Conservation (phyloP, 2,329 filamentous ascomycete genomes). For the Botrytis sinoallii region DNA sequence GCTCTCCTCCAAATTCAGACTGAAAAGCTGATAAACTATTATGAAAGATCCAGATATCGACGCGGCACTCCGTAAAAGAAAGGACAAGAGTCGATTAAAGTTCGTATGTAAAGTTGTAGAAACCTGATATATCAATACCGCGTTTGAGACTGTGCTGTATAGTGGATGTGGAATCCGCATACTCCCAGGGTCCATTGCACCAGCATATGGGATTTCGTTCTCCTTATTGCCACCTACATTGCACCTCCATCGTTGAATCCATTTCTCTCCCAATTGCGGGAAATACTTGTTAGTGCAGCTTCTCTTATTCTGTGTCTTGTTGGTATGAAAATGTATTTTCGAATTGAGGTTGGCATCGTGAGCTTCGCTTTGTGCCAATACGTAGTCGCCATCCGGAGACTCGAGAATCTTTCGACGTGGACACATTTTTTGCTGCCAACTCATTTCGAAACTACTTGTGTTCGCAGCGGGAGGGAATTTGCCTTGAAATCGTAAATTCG, state of each 20-base stretch:
- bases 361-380: neutral
- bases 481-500: neutral
- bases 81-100: neutral
- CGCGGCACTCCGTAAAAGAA: neutral
- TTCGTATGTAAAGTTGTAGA: neutral
- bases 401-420: neutral
- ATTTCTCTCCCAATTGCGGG: neutral
- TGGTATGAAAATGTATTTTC: neutral
- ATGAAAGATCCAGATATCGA: neutral
- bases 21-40: neutral
- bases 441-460: neutral
- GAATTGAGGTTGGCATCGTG: neutral
- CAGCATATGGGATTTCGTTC: neutral
- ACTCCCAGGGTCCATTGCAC: neutral
- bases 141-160: neutral
- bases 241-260: neutral
- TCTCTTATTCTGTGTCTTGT: neutral
- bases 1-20: neutral
- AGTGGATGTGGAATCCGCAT: neutral
- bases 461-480: neutral
- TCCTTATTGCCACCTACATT: neutral
- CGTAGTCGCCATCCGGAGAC: neutral
- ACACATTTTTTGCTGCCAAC: neutral
- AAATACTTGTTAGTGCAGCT: neutral
- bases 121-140: neutral